Evolutionary conservation across 495 filamentous ascomycete genomes (phyloP).

Genomic region (Podospora bellae-mahoneyi): DNA sequence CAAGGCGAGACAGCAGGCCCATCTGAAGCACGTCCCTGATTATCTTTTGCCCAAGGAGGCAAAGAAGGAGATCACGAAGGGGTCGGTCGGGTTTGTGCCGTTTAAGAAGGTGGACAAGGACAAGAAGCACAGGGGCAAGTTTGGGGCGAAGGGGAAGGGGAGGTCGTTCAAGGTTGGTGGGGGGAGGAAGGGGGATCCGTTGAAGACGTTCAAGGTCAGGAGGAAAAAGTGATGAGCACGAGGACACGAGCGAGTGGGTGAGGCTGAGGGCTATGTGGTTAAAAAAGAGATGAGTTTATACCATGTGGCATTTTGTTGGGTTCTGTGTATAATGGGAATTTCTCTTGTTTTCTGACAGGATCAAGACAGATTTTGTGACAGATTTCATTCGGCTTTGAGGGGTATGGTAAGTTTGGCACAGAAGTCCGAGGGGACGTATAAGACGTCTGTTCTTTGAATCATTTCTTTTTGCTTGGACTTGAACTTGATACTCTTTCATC

Average conservation of each 20-base stretch:
- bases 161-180: slow-evolving; percentile 49
- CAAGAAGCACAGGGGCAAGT: slow-evolving; percentile 64
- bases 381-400: no score
- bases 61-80: slow-evolving; percentile 58
- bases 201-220: slow-evolving; percentile 80
- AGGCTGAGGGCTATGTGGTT: not conserved
- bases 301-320: no score
- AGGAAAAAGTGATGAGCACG: slow-evolving; percentile 31
- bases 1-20: slow-evolving; percentile 70
- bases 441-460: no score
- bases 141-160: slow-evolving; percentile 56
- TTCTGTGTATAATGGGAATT: no score
- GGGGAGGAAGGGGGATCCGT: slow-evolving; percentile 64
- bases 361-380: no score
- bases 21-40: slow-evolving; percentile 92
- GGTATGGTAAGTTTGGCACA: no score
- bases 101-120: slow-evolving; percentile 65
- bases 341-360: no score
- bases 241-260: not conserved
- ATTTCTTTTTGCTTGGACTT: no score
- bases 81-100: slow-evolving; percentile 68
- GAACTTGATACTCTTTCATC: no score
- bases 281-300: not conserved
- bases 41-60: slow-evolving; percentile 86
- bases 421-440: no score